These are phyloP conservation scores for Solanum hybrid DNA, from an alignment of 305 asterid species.

Conservation along the genomic window DNA sequence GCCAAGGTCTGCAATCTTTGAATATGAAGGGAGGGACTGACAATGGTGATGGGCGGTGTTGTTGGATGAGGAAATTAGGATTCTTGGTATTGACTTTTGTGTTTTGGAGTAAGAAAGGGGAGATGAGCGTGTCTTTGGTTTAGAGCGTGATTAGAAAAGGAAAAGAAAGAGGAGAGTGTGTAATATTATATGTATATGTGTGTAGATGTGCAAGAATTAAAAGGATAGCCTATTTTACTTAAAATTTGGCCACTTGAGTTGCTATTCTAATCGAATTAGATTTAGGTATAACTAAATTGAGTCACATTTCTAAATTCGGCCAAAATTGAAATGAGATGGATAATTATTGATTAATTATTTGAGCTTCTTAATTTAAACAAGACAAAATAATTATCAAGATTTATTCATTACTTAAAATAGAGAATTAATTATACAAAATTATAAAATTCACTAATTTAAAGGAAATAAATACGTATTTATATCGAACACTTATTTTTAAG, in stretches of 20 bases:
- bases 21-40: not conserved
- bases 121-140: no score
- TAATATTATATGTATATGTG: no score
- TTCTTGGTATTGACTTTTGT: not conserved
- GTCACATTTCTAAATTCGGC: not conserved
- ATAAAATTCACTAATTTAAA: not conserved
- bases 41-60: not conserved
- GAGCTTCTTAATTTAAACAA: not conserved
- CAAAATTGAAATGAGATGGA: not conserved
- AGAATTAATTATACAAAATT: not conserved
- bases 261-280: not conserved
- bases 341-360: no score
- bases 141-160: no score
- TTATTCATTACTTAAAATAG: not conserved
- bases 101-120: not conserved
- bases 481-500: not conserved
- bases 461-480: not conserved
- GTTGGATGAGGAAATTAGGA: not conserved
- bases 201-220: not conserved
- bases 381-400: not conserved
- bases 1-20: not conserved
- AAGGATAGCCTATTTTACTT: not conserved
- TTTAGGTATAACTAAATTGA: no score
- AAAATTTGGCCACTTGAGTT: not conserved
- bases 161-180: not conserved